These are phyloP conservation scores for Aspergillus neotritici DNA, from an alignment of 2,329 filamentous ascomycete species.

Conservation along the genomic window DNA sequence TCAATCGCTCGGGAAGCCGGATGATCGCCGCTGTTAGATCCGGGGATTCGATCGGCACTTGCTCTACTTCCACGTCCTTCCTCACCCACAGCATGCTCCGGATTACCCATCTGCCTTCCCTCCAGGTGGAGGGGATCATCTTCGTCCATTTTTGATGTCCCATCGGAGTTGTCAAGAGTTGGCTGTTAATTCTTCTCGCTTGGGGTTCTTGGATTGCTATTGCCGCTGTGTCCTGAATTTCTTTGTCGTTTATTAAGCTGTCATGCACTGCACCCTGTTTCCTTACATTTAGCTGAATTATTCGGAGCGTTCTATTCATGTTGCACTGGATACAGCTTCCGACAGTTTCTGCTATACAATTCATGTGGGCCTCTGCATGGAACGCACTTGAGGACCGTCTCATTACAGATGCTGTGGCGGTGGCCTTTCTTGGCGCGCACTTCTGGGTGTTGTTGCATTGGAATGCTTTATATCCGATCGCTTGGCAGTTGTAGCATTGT, in stretches of 20 bases:
- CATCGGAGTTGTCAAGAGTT: slow-evolving; percentile 18
- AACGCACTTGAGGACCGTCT: slow-evolving; percentile 15
- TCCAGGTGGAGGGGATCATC: slow-evolving; percentile 15
- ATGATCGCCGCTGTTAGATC: slow-evolving; percentile 21
- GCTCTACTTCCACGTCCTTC: slow-evolving; percentile 20
- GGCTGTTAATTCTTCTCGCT: slow-evolving; percentile 14
- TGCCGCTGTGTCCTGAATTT: slow-evolving; percentile 5
- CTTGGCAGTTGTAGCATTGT: slow-evolving; percentile 29
- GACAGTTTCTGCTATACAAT: slow-evolving; percentile 17
- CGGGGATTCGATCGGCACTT: slow-evolving; percentile 18
- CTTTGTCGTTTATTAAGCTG: slow-evolving; percentile 17
- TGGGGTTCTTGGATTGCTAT: slow-evolving; percentile 17
- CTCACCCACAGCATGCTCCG: slow-evolving; percentile 24
- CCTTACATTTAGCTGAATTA: slow-evolving; percentile 17
- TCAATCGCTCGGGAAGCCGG: slow-evolving; percentile 15
- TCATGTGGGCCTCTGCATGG: slow-evolving; percentile 13
- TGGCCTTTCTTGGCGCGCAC: slow-evolving; percentile 11
- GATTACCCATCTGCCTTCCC: slow-evolving; percentile 19
- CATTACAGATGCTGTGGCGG: slow-evolving; percentile 11
- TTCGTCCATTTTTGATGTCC: slow-evolving; percentile 20
- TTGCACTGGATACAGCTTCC: slow-evolving; percentile 15
- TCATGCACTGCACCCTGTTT: slow-evolving; percentile 15
- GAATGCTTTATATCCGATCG: slow-evolving; percentile 24
- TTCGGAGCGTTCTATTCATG: slow-evolving; percentile 15
- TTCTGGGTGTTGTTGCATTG: slow-evolving; percentile 22